Conservation (phyloP, 768 basidiomycete species). For the Auricularia sp. region DNA sequence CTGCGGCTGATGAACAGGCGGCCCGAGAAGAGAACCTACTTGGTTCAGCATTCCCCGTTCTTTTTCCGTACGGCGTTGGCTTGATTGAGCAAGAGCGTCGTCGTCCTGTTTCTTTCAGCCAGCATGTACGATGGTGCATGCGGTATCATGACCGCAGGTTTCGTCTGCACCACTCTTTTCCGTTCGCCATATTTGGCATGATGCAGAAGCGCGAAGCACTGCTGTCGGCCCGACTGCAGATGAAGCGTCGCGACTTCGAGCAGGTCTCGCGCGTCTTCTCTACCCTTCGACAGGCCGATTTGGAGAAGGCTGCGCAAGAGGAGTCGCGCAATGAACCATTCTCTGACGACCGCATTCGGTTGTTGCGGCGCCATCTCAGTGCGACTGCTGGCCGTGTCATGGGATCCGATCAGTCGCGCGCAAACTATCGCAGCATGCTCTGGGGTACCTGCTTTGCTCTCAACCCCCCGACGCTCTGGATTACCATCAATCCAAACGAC, state of each 20-base stretch:
- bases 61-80: slow-evolving; percentile 29
- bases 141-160: slow-evolving; percentile 8
- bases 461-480: slow-evolving; percentile 30
- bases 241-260: slow-evolving; percentile 18
- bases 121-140: slow-evolving; percentile 7
- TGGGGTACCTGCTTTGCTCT: slow-evolving; percentile 25
- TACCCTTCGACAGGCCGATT: slow-evolving; percentile 20
- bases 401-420: slow-evolving; percentile 11
- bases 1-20: slow-evolving; percentile 15
- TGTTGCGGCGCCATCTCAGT: slow-evolving; percentile 11
- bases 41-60: slow-evolving; percentile 16
- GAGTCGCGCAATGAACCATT: slow-evolving; percentile 14
- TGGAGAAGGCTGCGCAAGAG: slow-evolving; percentile 25
- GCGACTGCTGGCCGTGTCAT: slow-evolving; percentile 12
- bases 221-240: slow-evolving; percentile 25
- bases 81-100: slow-evolving; percentile 21
- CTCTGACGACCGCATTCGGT: slow-evolving; percentile 2
- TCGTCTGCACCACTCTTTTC: neutral
- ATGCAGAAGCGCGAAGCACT: slow-evolving; percentile 3
- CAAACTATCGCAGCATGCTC: slow-evolving; percentile 20
- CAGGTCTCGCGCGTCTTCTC: slow-evolving; percentile 15
- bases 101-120: slow-evolving; percentile 1
- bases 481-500: slow-evolving; percentile 35
- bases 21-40: neutral
- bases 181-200: slow-evolving; percentile 6